Base-by-base conservation (phyloP, 306 rosid species). In the Vigna angularis region DNA sequence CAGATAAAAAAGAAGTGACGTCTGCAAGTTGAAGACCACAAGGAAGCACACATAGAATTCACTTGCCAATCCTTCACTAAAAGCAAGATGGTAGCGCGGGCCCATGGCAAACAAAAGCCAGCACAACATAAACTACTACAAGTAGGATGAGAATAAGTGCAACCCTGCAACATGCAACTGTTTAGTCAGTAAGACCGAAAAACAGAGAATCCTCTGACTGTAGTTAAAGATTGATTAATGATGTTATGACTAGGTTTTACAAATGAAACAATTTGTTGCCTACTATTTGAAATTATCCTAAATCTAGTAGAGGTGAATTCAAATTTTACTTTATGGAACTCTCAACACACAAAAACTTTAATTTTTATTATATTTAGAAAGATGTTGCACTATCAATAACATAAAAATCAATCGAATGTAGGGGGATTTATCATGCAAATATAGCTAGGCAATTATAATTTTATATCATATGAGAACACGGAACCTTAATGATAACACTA, bases 51-150 rank as follows among this genome's bases (percentile, higher is more conserved):
- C 81, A 53, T 65, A 71, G 78, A 67, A 81, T 68, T 73, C 81
- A 63, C 59, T 48, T 12, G 64, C 49, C 56, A 50, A 51, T 69
- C 72, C 67, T 83, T 90, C 87, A 83, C 89, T 81, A 69, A 36
- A 92, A 74, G 90, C 99, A 93, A 20, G 88, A 55, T 7, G 98
- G 98, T 17, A 96, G 83, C 2, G 93, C 79, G 36, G 88, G 89
- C 42, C 99, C 99, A 79, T 85, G 91, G 86, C 99, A 96, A 84
- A 91, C 98, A 72, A 91, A 90, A 84, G 98, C 98, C 86, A 91
- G 59, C 55, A 93, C 90, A 66, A 90, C 57, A 78, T 93, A 96
- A 52, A 73, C 75, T 72, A 93, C 79, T 85, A 89, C 90, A 30
- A 96, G 91, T 78, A 96, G 85, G 79, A 93, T 70, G 83, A 91